These are phyloP conservation scores for Trichoderma asperellum DNA, from an alignment of 2,329 filamentous ascomycete genomes.

Conservation along the genomic window DNA sequence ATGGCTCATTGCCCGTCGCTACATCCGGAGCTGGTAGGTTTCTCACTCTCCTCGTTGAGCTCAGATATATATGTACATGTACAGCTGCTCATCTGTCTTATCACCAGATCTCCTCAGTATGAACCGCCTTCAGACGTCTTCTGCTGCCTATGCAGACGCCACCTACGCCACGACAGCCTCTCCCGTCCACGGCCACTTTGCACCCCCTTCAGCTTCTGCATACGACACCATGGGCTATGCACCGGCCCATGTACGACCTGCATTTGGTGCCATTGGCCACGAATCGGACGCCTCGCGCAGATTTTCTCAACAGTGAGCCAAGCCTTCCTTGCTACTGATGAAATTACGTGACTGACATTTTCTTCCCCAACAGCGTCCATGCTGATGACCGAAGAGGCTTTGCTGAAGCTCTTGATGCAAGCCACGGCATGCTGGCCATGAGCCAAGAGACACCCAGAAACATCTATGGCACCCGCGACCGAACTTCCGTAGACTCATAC, in stretches of 20 bases:
- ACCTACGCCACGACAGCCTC: conserved; percentile 70
- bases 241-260: conserved; percentile 63
- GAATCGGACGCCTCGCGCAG: conserved; percentile 64
- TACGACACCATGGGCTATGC: conserved; percentile 81
- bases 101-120: conserved; percentile 75
- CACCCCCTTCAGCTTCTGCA: conserved; percentile 64
- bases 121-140: conserved; percentile 64
- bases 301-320: conserved; percentile 82
- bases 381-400: conserved; percentile 69
- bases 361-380: conserved; percentile 41
- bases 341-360: neutral
- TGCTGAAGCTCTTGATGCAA: conserved; percentile 88
- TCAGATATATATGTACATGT: neutral
- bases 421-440: conserved; percentile 92
- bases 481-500: conserved; percentile 83
- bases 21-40: conserved; percentile 71
- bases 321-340: neutral
- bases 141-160: conserved; percentile 71
- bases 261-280: conserved; percentile 54
- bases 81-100: conserved; percentile 62
- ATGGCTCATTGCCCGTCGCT: conserved; percentile 72
- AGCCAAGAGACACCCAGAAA: conserved; percentile 93
- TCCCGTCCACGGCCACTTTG: conserved; percentile 67
- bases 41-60: neutral
- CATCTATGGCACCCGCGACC: conserved; percentile 74